Base-by-base conservation (phyloP, 495 filamentous ascomycete genomes). In the Apiosordaria backusii region DNA sequence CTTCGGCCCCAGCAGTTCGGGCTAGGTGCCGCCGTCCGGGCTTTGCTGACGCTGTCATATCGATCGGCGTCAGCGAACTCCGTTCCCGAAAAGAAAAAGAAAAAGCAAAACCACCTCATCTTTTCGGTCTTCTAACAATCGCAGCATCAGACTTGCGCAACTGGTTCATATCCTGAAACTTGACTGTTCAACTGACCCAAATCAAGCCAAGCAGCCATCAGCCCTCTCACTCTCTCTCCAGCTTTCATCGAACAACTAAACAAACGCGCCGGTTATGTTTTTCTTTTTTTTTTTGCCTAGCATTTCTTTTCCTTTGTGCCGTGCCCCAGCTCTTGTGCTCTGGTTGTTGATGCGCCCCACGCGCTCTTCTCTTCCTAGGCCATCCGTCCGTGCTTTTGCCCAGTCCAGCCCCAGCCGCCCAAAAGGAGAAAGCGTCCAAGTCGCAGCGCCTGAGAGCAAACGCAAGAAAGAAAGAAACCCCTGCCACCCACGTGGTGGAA, bases 401-500 rank as follows among this genome's bases (percentile, higher is more conserved):
- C n/a, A n/a, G n/a, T 29, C 27, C 27, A 29, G 27, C 27, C 35
- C 10, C 35, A n/a, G n/a, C 35, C 10, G 16, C 35, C 35, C 16
- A 7, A 45, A 45, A 45, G 35, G 16, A 45, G 35, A 45, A 45
- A 45, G 16, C 9, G 9, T 15, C 35, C 35, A 45, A 15, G 35
- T 45, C 35, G 16, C 6, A 45, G 35, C 35, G 35, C 35, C 35
- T 45, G 35, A 45, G 16, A 45, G 10, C 35, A 6, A n/a, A n/a
- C n/a, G n/a, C n/a, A n/a, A n/a, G n/a, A n/a, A n/a, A n/a, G 7
- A 50, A 50, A 50, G 16, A 16, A 50, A 55, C 52, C 52, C 52
- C 52, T 55, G 52, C 22, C 52, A 1, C 52, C 52, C 52, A 55
- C 52, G 52, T 55, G 52, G 52, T 45, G 35, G 22, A 55, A 55